phyloP scores from a whole-genome alignment of 2,329 filamentous ascomycete species.

The Colletotrichum phormii region DNA sequence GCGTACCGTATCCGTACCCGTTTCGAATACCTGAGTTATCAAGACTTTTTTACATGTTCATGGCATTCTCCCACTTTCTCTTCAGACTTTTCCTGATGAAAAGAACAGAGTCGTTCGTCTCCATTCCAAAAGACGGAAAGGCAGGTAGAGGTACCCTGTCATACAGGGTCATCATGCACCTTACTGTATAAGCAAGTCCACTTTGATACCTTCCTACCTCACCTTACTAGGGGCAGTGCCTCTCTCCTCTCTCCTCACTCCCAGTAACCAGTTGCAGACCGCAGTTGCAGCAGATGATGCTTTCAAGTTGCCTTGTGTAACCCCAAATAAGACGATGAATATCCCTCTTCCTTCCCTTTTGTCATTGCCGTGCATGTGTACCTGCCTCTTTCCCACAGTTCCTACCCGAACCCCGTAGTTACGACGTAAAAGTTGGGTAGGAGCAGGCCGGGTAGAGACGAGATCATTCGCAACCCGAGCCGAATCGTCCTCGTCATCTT shows the following conservation, averaged over 20 bases:
- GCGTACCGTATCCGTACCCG: neutral
- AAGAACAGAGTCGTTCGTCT: neutral
- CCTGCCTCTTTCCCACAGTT: neutral
- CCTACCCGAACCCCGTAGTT: neutral
- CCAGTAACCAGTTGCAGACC: neutral
- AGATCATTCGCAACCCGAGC: neutral
- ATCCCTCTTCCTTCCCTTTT: neutral
- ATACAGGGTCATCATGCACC: neutral
- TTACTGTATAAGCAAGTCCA: no score
- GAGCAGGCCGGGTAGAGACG: neutral
- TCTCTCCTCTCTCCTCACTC: neutral
- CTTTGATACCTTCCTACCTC: neutral
- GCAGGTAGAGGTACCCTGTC: no score
- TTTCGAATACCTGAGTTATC: no score
- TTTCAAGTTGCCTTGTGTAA: conserved; percentile 8
- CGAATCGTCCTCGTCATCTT: neutral
- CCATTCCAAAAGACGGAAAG: neutral
- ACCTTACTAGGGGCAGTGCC: neutral
- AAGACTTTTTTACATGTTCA: no score
- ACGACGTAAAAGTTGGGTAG: neutral
- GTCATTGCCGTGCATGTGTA: neutral
- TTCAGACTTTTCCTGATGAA: no score
- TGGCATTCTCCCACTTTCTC: no score
- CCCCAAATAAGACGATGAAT: conserved; percentile 16
- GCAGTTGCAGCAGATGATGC: neutral